Evolutionary conservation across 257 asterid species (phyloP), one percentile per base, ranked within the genome.

Genomic region (Rubia yunnanensis): DNA sequence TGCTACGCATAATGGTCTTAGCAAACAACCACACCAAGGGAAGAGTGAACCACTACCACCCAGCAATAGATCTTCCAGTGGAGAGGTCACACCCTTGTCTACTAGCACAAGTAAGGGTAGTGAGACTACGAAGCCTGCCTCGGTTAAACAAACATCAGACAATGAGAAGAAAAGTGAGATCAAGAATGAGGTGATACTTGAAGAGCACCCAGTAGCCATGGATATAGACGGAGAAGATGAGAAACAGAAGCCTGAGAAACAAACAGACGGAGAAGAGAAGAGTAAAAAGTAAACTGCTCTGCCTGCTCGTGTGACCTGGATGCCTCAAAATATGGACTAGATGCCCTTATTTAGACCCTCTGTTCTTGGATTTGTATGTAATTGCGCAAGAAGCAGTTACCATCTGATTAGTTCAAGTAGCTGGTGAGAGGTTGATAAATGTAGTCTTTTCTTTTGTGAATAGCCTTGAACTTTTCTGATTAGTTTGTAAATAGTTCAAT

Each of bases 161-260:
- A 58, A 54, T 3, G 65, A 63, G 68, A 77, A 66, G 71, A 70
- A 35, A 26, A 17, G 32, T 60, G 81, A 61, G 69, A 54, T 66
- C 66, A 54, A 67, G 34, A 46, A 46, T 70, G 52, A 39, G 55
- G 68, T 30, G 11, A 59, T 48, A 49, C 30, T 28, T 71, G 70
- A 64, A 48, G 74, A 73, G 15, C 76, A 39, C 55, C 39, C 70
- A 10, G 72, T 73, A 28, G 60, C 71, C 59, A 67, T 71, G 66
- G 73, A 39, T 66, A 18, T 60, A 26, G 76, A 68, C 27, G 73
- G 14, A 50, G 56, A 66, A 50, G 77, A 64, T 57, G 64, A 34
- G 28, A 59, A 41, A 22, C 10, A 59, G 48, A 36, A 31, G 35
- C 31, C 48, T 20, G 49, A 71, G 60, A 72, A 70, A 39, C 32